phyloP scores from a whole-genome alignment of 306 rosid genomes.

The Gynostemma pentaphyllum region DNA sequence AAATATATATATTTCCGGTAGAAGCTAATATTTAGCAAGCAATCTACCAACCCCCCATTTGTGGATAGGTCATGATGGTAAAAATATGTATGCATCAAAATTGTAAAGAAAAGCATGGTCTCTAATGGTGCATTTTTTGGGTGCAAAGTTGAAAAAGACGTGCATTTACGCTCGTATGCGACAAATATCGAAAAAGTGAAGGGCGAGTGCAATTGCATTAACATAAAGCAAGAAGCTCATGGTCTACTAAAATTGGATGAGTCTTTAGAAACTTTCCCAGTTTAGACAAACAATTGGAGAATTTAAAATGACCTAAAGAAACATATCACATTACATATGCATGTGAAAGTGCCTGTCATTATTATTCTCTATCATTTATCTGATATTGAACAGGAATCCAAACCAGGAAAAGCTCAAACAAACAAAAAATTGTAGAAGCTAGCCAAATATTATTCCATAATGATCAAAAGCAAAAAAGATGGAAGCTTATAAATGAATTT shows the following conservation, averaged over 20 bases:
- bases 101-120: conserved; percentile 21
- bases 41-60: neutral
- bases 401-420: conserved; percentile 31
- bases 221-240: neutral
- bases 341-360: conserved; percentile 38
- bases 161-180: conserved; percentile 45
- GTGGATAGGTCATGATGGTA: neutral
- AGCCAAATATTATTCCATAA: conserved; percentile 5
- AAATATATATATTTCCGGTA: neutral
- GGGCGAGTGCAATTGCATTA: too few species aligned
- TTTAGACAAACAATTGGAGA: conserved; percentile 31
- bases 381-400: conserved; percentile 35
- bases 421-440: neutral
- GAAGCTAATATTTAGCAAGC: neutral
- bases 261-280: conserved; percentile 23
- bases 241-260: conserved; percentile 9
- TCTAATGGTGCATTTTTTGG: conserved; percentile 16
- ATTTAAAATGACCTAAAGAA: conserved; percentile 41
- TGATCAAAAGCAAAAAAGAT: neutral
- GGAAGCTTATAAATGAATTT: too few species aligned
- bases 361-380: conserved; percentile 20
- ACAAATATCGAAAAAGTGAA: too few species aligned
- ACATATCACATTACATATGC: conserved; percentile 20
- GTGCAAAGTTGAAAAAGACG: conserved; percentile 27
- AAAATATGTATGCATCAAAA: conserved; percentile 12